phyloP scores from a whole-genome alignment of 257 asterid species.

The Solanum appendiculatum region DNA sequence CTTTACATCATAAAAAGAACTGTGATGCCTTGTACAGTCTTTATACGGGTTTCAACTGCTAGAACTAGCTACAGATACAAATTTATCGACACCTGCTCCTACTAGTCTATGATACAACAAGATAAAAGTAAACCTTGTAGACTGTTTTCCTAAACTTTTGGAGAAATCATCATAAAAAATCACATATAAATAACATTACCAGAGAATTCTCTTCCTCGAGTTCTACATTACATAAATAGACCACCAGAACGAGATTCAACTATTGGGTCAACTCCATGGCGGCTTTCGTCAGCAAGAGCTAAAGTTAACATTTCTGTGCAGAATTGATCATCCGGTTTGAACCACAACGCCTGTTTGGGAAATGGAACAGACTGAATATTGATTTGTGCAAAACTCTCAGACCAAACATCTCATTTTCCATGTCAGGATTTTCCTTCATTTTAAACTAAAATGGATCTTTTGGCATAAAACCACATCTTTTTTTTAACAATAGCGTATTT shows the following conservation, averaged over 20 bases:
- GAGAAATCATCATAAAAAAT: background rate
- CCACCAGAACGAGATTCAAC: slow-evolving; percentile 3
- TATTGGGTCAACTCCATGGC: slow-evolving; percentile 13
- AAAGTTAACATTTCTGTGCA: slow-evolving; percentile 82
- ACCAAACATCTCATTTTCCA: background rate
- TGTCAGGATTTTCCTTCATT: background rate
- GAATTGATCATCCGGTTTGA: slow-evolving; percentile 72
- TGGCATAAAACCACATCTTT: background rate
- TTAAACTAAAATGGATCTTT: background rate
- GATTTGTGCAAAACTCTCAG: background rate
- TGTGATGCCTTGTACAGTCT: too few relatives aligned
- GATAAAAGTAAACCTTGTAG: background rate
- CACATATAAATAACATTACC: background rate
- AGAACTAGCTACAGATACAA: background rate
- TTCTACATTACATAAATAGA: slow-evolving; percentile 1
- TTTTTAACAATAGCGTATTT: background rate
- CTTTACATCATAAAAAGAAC: too few relatives aligned
- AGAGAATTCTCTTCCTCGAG: background rate
- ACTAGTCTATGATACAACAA: background rate
- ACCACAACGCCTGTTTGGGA: slow-evolving; percentile 67
- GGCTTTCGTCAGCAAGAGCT: slow-evolving; percentile 81
- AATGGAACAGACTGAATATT: background rate
- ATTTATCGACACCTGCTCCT: background rate
- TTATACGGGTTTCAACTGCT: background rate
- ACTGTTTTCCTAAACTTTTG: background rate